Evolutionary conservation across 495 filamentous ascomycete species (phyloP), one percentile per base, ranked within the genome.

Genomic region (Trichoderma asperelloides): DNA sequence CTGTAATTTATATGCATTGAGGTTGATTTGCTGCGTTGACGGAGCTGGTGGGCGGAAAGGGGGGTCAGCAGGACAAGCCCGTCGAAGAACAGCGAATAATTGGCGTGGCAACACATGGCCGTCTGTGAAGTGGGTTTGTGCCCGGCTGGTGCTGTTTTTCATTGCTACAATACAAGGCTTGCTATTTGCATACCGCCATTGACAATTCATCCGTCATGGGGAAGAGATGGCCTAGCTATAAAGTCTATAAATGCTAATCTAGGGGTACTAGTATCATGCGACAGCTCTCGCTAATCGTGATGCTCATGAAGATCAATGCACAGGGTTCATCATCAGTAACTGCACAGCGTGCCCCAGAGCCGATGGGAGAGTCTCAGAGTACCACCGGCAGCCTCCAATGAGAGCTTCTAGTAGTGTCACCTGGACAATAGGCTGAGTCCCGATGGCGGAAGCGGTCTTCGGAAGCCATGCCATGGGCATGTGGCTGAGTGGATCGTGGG

Each of bases 401-500:
- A 23, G 47, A 23, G 47, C 47, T 23, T 51, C 47, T 9, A 23
- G 47, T 8, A 21, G 47, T 21, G 18, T 51, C 47, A 51, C 47
- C 47, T 51, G 18, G 47, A n/a, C 43, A n/a, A n/a, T 47, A 4
- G 15, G 13, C 43, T n/a, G 9, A 18, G 47, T 51, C 21, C 33
- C 33, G 33, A 37, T 37, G 33, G 33, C 33, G 33, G 33, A 37
- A 37, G 13, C 43, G n/a, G n/a, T 47, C 13, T 13, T 16, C n/a
- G 43, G 12, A 47, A 15, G n/a, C 15, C n/a, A 47, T 47, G 43
- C 15, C 43, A 47, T 12, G n/a, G n/a, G 43, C 71, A 70, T 51
- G 70, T 75, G 13, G 66, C 69, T 60, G 25, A 28, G 25, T 33
- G 55, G 55, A 30, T 30, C 55, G 30, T 25, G 25, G 55, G 30